Conservation (phyloP, 1,139 yeast genomes). For the Kazachstania sp. region DNA sequence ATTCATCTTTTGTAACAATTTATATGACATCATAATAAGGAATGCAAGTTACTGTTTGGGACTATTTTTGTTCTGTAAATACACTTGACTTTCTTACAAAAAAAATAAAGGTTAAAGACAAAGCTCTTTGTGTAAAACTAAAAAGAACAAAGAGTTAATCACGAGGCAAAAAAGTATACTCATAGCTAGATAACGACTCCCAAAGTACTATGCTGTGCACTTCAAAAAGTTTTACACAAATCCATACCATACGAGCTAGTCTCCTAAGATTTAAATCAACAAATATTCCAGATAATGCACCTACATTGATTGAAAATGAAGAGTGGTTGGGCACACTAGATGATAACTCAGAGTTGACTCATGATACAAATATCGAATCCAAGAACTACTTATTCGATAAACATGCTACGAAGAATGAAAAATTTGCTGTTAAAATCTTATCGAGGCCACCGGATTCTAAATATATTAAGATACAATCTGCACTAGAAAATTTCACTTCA, state of each 20-base stretch:
- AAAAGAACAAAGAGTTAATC: too few relatives aligned
- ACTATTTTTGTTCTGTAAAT: too few relatives aligned
- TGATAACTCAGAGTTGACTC: conserved; percentile 1
- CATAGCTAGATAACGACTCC: too few relatives aligned
- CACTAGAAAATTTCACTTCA: conserved; percentile 34
- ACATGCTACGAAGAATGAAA: conserved; percentile 1
- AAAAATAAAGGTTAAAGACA: too few relatives aligned
- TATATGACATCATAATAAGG: too few relatives aligned
- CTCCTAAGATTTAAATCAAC: background rate
- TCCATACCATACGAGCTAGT: background rate
- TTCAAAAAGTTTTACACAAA: background rate
- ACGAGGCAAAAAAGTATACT: too few relatives aligned
- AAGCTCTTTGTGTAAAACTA: too few relatives aligned
- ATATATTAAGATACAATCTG: conserved; percentile 30
- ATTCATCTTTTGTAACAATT: too few relatives aligned
- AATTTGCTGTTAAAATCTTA: conserved; percentile 9
- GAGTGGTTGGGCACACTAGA: conserved; percentile 36
- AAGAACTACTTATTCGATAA: background rate
- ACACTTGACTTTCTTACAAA: too few relatives aligned
- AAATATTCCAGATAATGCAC: conserved; percentile 39
- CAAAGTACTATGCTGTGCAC: too few relatives aligned
- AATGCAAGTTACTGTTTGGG: too few relatives aligned
- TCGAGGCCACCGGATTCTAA: conserved; percentile 21
- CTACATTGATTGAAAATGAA: conserved; percentile 39
- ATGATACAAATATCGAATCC: background rate